Percentiles rank a stretch among this genome's conserved stretches.
Evolutionary conservation across 192 early-diverging fungal species (phyloP).

Genomic region (Gorgonomyces haynaldii): DNA sequence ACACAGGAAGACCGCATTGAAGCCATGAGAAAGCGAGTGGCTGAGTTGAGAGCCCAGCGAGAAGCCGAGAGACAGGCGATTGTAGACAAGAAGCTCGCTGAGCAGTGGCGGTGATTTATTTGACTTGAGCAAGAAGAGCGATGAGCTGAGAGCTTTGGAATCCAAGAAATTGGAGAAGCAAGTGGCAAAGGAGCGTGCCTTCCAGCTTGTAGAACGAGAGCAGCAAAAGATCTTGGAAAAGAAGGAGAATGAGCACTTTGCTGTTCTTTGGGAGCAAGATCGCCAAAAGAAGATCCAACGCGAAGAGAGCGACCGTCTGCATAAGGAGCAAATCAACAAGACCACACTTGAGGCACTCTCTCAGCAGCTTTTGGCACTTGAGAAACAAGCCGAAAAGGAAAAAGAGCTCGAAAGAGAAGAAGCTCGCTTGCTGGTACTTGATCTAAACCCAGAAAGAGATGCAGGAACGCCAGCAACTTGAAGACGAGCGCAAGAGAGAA

Average conservation of each 20-base stretch:
- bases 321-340: slow-evolving; percentile 19
- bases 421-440: slow-evolving; percentile 30
- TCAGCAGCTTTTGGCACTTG: slow-evolving; percentile 27
- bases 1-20: slow-evolving; percentile 27
- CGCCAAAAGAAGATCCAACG: slow-evolving; percentile 34
- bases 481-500: slow-evolving; percentile 28
- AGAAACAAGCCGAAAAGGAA: slow-evolving; percentile 25
- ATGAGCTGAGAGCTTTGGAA: slow-evolving; percentile 37
- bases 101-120: slow-evolving; percentile 30
- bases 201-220: slow-evolving; percentile 30
- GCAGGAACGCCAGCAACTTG: slow-evolving; percentile 19
- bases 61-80: slow-evolving; percentile 36
- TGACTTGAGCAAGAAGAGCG: slow-evolving; percentile 30
- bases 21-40: slow-evolving; percentile 26
- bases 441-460: slow-evolving; percentile 25
- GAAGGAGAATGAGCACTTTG: slow-evolving; percentile 37
- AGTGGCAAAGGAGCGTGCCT: slow-evolving; percentile 24
- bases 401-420: slow-evolving; percentile 40
- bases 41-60: slow-evolving; percentile 23
- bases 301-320: slow-evolving; percentile 24
- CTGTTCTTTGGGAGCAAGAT: slow-evolving; percentile 40
- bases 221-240: slow-evolving; percentile 8
- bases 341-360: slow-evolving; percentile 24
- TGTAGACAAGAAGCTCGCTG: slow-evolving; percentile 34
- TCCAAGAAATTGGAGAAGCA: slow-evolving; percentile 22